Base-by-base conservation (phyloP, 805 yeast species). In the Schwanniomyces yamadae region DNA sequence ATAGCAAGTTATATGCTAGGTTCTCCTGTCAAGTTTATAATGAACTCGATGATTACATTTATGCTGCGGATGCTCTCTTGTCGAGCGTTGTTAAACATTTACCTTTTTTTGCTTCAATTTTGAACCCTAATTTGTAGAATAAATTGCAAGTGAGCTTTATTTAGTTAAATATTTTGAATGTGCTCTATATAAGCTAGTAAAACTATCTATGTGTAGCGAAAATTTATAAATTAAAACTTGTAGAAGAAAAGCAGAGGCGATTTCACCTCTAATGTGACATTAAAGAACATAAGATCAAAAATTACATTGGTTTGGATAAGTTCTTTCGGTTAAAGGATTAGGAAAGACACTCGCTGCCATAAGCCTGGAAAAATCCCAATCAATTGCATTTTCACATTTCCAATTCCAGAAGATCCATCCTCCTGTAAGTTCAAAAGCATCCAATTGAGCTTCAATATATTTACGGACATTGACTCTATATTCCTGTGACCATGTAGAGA, bases 351-450 rank as follows among this genome's bases (percentile, higher is more conserved):
- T 81, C 37, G 74, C 59, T 13, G 59, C 68, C 14, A 75, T 60
- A 49, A 90, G 73, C 45, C 68, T 66, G 50, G 71, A 69, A 66
- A 85, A 73, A 62, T 86, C 95, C 97, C 97, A 90, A 59, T 90
- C 96, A 36, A 82, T 57, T 14, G 86, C 69, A 47, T 62, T 63
- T 63, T 90, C 96, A 18, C 95, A 84, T 71, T 89, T 90, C 83
- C 87, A 89, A 59, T 83, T 78, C 97, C 97, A 90, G 70, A 85
- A 83, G 39, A 87, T 76, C 96, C 96, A 90, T 21, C 98, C 98
- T 23, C 71, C 75, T 40, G 78, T 73, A 49, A 73, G 74, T 50
- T 81, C 86, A 37, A 60, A 65, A 1, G 96, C 87, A 56, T 90
- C 96, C 54, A 90, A 66, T 71, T 90, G 96, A 32, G 96, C 95